phyloP scores from a whole-genome alignment of 2,329 filamentous ascomycete genomes.

The Aspergillus quadrilineatus region DNA sequence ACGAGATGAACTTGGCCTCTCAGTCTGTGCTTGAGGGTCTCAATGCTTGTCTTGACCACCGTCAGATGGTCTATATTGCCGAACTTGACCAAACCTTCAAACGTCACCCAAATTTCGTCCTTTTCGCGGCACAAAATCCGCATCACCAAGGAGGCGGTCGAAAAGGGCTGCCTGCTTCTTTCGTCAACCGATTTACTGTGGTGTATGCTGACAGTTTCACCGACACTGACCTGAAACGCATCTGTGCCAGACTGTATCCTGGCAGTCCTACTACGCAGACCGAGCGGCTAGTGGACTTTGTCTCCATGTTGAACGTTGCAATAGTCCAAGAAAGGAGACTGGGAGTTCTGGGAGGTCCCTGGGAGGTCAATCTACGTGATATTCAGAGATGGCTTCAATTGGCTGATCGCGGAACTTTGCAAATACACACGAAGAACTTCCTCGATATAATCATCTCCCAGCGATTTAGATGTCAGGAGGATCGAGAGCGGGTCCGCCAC shows the following conservation, averaged over 20 bases:
- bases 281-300: conserved; percentile 70
- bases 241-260: conserved; percentile 77
- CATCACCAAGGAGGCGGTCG: conserved; percentile 95
- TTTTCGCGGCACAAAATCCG: conserved; percentile 96
- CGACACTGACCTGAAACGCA: conserved; percentile 74
- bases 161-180: conserved; percentile 91
- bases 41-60: conserved; percentile 94
- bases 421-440: conserved; percentile 70
- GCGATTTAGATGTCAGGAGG: conserved; percentile 72
- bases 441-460: conserved; percentile 80
- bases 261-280: conserved; percentile 60
- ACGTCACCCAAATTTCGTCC: conserved; percentile 82
- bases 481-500: conserved; percentile 63
- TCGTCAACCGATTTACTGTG: conserved; percentile 97
- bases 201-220: conserved; percentile 93
- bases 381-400: conserved; percentile 83
- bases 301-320: conserved; percentile 74
- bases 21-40: conserved; percentile 95
- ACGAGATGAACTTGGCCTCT: conserved; percentile 98
- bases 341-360: conserved; percentile 68
- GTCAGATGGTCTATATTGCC: conserved; percentile 91
- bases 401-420: conserved; percentile 58
- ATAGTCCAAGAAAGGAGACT: conserved; percentile 59
- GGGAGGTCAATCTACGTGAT: conserved; percentile 94
- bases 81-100: conserved; percentile 94